phyloP scores from a whole-genome alignment of 2,329 filamentous ascomycete species.

The Verticillium nubilum region DNA sequence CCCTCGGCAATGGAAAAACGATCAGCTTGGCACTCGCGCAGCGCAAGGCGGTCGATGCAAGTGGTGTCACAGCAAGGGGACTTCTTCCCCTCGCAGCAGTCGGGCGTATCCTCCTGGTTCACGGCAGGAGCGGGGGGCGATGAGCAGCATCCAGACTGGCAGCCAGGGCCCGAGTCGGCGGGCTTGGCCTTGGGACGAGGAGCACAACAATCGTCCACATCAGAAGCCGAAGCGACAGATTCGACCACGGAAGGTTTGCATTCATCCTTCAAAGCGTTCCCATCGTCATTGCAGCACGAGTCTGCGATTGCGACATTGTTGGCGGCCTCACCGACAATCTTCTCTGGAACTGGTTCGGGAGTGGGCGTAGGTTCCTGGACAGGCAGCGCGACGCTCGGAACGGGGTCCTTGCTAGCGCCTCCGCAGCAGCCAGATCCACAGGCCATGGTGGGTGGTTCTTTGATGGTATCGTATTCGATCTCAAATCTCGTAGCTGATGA shows the following conservation, averaged over 20 bases:
- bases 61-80: constrained; percentile 35
- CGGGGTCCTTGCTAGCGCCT: not conserved
- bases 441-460: constrained; percentile 2
- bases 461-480: not conserved
- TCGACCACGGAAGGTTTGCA: no score
- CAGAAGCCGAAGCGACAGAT: no score
- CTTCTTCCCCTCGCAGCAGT: constrained; percentile 36
- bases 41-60: constrained; percentile 37
- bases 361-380: not conserved
- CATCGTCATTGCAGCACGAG: not conserved
- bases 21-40: constrained; percentile 29
- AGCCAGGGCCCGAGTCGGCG: not conserved
- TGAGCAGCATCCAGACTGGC: constrained; percentile 4
- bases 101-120: constrained; percentile 7
- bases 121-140: not conserved
- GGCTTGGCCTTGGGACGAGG: not conserved
- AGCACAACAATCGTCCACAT: not conserved
- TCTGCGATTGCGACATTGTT: not conserved
- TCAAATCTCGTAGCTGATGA: no score
- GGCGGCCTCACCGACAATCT: not conserved
- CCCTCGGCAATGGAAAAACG: constrained; percentile 8
- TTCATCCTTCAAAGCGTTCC: not conserved
- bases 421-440: constrained; percentile 7
- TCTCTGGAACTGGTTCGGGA: not conserved
- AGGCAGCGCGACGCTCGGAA: not conserved